Base-by-base conservation (phyloP, 257 asterid species). In the Ligustrum vulgare region DNA sequence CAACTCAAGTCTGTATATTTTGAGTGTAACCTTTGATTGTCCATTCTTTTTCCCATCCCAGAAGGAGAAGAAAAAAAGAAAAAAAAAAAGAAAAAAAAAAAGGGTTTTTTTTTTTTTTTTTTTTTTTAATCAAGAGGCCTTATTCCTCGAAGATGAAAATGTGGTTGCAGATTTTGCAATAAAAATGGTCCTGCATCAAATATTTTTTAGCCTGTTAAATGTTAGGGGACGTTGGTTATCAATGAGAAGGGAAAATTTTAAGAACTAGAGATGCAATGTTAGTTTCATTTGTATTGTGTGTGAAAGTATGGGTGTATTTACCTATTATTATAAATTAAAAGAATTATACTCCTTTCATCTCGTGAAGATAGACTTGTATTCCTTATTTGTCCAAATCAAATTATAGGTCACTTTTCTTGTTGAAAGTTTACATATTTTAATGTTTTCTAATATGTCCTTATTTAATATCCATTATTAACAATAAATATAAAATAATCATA, bases 1-100 rank as follows among this genome's bases (percentile, higher is more conserved):
- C 84, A 82, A 72, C 82, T 72, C 84, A 82, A 72, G 81, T 77
- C 74, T 89, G 91, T 87, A 83, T 72, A 83, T 82, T 10, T 62
- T 67, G 88, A 81, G 85, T 77, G 85, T 77, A 84, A 72, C 67
- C 81, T 15, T 41, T 64, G 10, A 9, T 77, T 77, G 72, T 65
- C 47, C 47, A 41, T 41, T 41, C 47, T 41, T 41, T 41, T 41
- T 41, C 66, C 78, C 77, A 20, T n/a, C n/a, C n/a, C n/a, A n/a
- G n/a, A n/a, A n/a, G n/a, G n/a, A n/a, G n/a, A n/a, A n/a, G n/a
- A n/a, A n/a, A n/a, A n/a, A 73, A 73, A 65, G 81, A 6, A 23
- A 10, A 60, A 60, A 25, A 60, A 60, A 25, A 23, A 6, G 1
- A 28, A 28, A 28, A 28, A 1, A 28, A 28, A 28, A 28, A 28